Percentiles rank a stretch among this genome's conserved stretches.
Evolutionary conservation across 768 basidiomycete genomes (phyloP).

Genomic region (Tulasnella sp.): DNA sequence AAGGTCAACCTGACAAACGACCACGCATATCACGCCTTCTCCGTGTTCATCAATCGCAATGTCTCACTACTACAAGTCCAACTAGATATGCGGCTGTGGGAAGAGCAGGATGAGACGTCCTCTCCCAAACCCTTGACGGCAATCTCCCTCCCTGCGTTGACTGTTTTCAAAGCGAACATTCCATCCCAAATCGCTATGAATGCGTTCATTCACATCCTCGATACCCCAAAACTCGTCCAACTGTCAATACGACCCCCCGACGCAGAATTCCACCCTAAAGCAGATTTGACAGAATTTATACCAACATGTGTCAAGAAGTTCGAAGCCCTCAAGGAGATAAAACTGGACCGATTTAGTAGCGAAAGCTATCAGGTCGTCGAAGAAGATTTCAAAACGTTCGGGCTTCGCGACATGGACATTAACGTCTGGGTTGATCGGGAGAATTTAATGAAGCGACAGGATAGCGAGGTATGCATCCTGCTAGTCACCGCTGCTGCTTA

Average conservation of each 20-base stretch:
- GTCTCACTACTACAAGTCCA: neutral
- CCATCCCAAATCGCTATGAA: no score
- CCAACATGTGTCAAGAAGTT: neutral
- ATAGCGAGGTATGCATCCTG: no score
- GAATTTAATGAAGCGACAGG: no score
- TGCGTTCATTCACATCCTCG: no score
- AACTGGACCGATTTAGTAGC: neutral
- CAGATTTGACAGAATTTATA: neutral
- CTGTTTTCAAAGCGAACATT: neutral
- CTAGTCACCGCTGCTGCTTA: no score
- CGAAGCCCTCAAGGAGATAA: neutral
- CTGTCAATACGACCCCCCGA: no score
- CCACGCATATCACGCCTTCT: neutral
- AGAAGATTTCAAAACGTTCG: neutral
- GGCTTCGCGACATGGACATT: neutral
- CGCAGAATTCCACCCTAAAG: neutral
- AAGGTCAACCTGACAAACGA: neutral
- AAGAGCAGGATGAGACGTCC: neutral
- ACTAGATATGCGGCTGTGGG: neutral
- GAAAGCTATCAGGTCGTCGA: neutral
- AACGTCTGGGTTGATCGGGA: neutral
- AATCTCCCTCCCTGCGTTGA: neutral
- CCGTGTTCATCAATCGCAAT: neutral
- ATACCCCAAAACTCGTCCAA: no score
- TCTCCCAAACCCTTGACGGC: neutral